These are phyloP conservation scores for Hypoxylon cercidicola DNA, from an alignment of 495 filamentous ascomycete genomes.

Conservation along the genomic window DNA sequence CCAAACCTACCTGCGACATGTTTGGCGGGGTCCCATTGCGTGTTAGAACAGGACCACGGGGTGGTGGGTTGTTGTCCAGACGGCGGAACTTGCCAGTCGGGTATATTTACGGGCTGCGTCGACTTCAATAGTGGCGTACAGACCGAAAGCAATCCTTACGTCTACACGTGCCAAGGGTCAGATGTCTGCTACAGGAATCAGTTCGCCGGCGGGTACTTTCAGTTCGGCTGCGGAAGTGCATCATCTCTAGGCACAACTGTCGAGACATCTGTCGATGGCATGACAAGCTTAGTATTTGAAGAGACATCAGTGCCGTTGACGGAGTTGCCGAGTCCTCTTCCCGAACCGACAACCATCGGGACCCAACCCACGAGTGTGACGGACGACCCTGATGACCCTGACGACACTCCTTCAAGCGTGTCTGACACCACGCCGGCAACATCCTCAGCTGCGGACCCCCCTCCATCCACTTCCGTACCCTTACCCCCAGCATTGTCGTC, in stretches of 20 bases:
- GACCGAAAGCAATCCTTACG: constrained; percentile 60
- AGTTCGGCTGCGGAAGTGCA: constrained; percentile 61
- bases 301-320: constrained; percentile 49
- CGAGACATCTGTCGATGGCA: constrained; percentile 50
- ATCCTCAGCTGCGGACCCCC: constrained; percentile 27
- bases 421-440: constrained; percentile 22
- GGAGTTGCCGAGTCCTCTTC: constrained; percentile 42
- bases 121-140: constrained; percentile 57
- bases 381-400: constrained; percentile 13
- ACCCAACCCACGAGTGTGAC: constrained; percentile 24
- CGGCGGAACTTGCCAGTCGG: constrained; percentile 55
- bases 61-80: constrained; percentile 63
- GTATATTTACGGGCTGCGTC: constrained; percentile 61
- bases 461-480: constrained; percentile 30
- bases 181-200: constrained; percentile 58
- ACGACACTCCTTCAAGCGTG: too few species aligned
- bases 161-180: constrained; percentile 55
- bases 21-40: constrained; percentile 60
- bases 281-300: constrained; percentile 45
- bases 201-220: constrained; percentile 60
- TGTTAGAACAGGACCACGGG: constrained; percentile 54
- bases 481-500: constrained; percentile 27
- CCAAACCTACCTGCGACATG: constrained; percentile 59
- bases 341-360: constrained; percentile 48
- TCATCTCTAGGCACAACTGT: constrained; percentile 56